Conservation (phyloP, 805 yeast genomes). For the Lipomyces spencermartinsiae region DNA sequence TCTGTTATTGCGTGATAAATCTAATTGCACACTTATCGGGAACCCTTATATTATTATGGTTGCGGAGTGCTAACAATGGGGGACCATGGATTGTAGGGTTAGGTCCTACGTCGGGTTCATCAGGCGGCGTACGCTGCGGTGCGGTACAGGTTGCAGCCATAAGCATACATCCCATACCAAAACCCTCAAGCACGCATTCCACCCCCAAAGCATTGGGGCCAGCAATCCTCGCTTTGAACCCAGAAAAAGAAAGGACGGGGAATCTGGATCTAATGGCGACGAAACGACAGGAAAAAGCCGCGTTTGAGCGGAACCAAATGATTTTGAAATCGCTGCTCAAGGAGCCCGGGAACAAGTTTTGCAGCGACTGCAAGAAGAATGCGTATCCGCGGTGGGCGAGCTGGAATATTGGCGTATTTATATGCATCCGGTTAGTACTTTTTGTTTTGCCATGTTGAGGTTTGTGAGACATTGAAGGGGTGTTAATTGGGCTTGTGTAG, state of each 20-base stretch:
- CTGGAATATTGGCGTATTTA: constrained; percentile 91
- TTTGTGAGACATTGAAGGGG: not conserved
- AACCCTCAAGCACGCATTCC: not conserved
- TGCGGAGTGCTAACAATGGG: too few species aligned
- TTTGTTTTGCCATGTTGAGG: not conserved
- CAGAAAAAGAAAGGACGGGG: not conserved
- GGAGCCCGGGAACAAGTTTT: constrained; percentile 75
- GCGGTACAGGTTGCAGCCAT: not conserved
- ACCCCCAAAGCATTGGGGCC: not conserved
- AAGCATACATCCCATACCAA: not conserved
- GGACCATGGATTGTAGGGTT: not conserved
- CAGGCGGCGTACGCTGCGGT: not conserved
- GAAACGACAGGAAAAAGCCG: constrained; percentile 41
- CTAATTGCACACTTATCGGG: too few species aligned
- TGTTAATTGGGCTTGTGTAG: constrained; percentile 45
- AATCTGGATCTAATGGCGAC: constrained; percentile 24
- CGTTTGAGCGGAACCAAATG: constrained; percentile 64
- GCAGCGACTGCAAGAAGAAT: constrained; percentile 91
- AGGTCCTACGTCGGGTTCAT: not conserved
- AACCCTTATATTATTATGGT: too few species aligned
- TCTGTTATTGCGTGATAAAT: too few species aligned
- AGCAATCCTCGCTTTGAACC: not conserved
- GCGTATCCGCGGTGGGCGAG: constrained; percentile 98
- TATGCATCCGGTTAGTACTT: constrained; percentile 64
- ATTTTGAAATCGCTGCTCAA: constrained; percentile 75